phyloP scores from a whole-genome alignment of 75 land plant genomes.

The Cunninghamia lanceolata region DNA sequence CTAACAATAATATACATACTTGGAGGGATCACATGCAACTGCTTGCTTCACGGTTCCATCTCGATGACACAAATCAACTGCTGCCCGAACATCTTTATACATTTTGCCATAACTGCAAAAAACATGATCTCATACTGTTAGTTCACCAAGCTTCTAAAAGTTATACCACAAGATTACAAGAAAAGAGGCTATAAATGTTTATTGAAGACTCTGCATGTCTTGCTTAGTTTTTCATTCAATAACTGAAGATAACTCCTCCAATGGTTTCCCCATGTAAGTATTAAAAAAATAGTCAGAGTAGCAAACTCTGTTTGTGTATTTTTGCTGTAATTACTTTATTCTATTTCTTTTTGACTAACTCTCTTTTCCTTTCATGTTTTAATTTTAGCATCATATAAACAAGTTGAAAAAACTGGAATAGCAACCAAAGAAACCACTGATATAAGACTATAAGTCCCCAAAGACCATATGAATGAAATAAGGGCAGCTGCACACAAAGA shows the following conservation, averaged over 20 bases:
- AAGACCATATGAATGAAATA: not conserved
- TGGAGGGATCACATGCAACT: slow-evolving; percentile 86
- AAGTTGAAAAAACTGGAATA: too few relatives aligned
- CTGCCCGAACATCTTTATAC: slow-evolving; percentile 92
- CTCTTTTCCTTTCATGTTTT: not conserved
- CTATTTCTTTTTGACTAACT: too few relatives aligned
- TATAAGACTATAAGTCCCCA: not conserved
- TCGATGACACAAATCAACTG: slow-evolving; percentile 95
- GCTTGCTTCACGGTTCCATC: slow-evolving; percentile 97
- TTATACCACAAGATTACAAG: not conserved
- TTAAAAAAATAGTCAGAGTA: not conserved
- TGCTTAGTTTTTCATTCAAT: not conserved
- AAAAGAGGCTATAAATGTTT: not conserved
- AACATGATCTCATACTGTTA: not conserved
- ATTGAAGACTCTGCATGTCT: not conserved
- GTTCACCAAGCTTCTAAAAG: not conserved
- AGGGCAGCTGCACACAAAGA: not conserved
- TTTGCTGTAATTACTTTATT: too few relatives aligned
- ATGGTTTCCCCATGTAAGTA: not conserved
- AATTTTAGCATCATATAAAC: not conserved
- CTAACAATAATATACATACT: slow-evolving; percentile 34
- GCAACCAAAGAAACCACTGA: too few relatives aligned
- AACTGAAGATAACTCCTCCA: not conserved
- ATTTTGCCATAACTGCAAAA: slow-evolving; percentile 71
- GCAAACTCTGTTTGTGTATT: too few relatives aligned